phyloP scores from a whole-genome alignment of 2,329 filamentous ascomycete species.

The Aspergillus sp. region DNA sequence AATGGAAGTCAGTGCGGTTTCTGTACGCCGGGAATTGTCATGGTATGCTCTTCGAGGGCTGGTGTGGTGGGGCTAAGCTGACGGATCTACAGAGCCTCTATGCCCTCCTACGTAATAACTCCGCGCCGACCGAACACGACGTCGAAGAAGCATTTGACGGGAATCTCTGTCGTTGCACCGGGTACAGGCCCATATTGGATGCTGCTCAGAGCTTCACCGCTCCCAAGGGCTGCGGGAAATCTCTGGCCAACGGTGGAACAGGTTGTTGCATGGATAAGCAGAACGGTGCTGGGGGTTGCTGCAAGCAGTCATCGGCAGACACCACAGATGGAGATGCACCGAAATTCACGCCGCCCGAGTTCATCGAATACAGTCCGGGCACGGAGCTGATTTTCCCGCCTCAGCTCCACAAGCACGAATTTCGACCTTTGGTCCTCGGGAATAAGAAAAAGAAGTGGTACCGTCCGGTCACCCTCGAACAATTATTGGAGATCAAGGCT shows the following conservation, averaged over 20 bases:
- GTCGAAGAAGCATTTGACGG: conserved; percentile 97
- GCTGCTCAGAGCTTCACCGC: conserved; percentile 80
- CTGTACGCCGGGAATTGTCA: conserved; percentile 96
- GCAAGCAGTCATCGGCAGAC: conserved; percentile 60
- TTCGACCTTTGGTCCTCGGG: conserved; percentile 81
- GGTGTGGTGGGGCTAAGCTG: background rate
- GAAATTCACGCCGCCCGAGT: conserved; percentile 80
- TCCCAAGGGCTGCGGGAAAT: conserved; percentile 59
- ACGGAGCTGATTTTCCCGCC: conserved; percentile 96
- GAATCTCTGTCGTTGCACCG: conserved; percentile 92
- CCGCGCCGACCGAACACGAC: conserved; percentile 74
- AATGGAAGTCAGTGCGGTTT: conserved; percentile 96
- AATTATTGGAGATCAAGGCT: conserved; percentile 89
- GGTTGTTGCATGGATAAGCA: conserved; percentile 75
- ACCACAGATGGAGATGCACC: conserved; percentile 45
- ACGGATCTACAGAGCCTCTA: conserved; percentile 71
- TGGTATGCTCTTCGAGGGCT: conserved; percentile 53
- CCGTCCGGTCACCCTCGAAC: conserved; percentile 79
- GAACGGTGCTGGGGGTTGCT: conserved; percentile 62
- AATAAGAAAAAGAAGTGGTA: conserved; percentile 96
- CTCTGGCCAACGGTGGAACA: conserved; percentile 59
- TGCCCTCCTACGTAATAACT: conserved; percentile 83
- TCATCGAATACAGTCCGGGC: conserved; percentile 91
- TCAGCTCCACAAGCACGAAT: conserved; percentile 76
- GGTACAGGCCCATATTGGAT: conserved; percentile 90